Conservation (phyloP, 495 filamentous ascomycete species). For the Penicillium maclennaniae region DNA sequence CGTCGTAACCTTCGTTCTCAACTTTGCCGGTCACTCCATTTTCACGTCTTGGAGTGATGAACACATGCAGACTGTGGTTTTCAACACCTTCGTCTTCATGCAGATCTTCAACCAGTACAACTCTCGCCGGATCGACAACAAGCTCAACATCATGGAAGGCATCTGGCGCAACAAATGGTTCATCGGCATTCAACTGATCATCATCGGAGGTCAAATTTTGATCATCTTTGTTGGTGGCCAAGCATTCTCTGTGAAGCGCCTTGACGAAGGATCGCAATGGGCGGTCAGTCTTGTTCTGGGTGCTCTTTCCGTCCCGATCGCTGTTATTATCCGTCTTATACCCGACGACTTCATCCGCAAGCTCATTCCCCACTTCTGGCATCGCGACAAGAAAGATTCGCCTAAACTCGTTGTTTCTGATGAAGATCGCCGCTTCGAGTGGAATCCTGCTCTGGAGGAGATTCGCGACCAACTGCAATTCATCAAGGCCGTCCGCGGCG, state of each 20-base stretch:
- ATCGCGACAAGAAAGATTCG: slow-evolving; percentile 35
- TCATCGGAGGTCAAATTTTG: slow-evolving; percentile 75
- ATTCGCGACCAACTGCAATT: slow-evolving; percentile 77
- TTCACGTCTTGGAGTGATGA: slow-evolving; percentile 47
- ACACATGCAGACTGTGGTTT: slow-evolving; percentile 64
- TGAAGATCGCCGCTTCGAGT: slow-evolving; percentile 66
- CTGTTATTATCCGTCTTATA: slow-evolving; percentile 66
- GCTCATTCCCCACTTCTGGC: slow-evolving; percentile 52
- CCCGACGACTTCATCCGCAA: slow-evolving; percentile 62
- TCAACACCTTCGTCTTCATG: slow-evolving; percentile 95
- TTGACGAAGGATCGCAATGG: slow-evolving; percentile 65
- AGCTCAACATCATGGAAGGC: slow-evolving; percentile 86
- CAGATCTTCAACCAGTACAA: slow-evolving; percentile 85
- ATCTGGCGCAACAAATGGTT: slow-evolving; percentile 78
- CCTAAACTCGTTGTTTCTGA: slow-evolving; percentile 63
- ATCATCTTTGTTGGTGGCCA: slow-evolving; percentile 74
- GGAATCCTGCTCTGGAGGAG: slow-evolving; percentile 59
- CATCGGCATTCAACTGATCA: slow-evolving; percentile 74
- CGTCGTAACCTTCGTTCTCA: slow-evolving; percentile 69
- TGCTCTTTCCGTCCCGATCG: slow-evolving; percentile 66
- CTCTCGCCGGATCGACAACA: slow-evolving; percentile 82
- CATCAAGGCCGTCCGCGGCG: slow-evolving; percentile 70
- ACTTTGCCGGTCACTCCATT: slow-evolving; percentile 67
- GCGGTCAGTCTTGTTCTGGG: slow-evolving; percentile 69
- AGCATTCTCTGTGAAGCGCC: slow-evolving; percentile 60